These are phyloP conservation scores for Hypomontagnella monticulosa DNA, from an alignment of 495 filamentous ascomycete species.

Conservation along the genomic window DNA sequence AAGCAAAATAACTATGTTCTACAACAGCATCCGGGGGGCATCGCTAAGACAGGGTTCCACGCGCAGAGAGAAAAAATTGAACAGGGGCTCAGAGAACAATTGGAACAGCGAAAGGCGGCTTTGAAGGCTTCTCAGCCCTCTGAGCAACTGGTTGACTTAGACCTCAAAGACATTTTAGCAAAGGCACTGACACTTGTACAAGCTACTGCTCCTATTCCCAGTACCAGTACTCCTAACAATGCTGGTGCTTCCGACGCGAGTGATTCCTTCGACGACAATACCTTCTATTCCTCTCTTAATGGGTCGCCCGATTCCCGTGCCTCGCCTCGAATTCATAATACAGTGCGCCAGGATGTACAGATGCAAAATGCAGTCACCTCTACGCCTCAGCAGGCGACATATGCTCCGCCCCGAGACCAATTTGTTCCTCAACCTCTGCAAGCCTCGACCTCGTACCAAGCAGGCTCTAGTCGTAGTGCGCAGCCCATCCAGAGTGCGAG, in stretches of 20 bases:
- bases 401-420: constrained; percentile 16
- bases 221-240: constrained; percentile 62
- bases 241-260: constrained; percentile 68
- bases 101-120: constrained; percentile 71
- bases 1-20: constrained; percentile 75
- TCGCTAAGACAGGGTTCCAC: constrained; percentile 83
- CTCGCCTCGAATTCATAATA: constrained; percentile 52
- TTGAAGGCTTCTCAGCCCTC: constrained; percentile 66
- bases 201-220: constrained; percentile 51
- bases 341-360: constrained; percentile 55
- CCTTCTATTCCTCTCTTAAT: constrained; percentile 90
- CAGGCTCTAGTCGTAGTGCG: constrained; percentile 19
- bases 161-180: constrained; percentile 76
- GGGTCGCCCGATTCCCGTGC: constrained; percentile 58
- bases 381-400: constrained; percentile 11
- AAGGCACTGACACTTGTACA: constrained; percentile 76
- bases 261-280: constrained; percentile 90
- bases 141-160: constrained; percentile 75
- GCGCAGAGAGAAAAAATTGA: constrained; percentile 85
- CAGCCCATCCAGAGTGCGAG: constrained; percentile 22
- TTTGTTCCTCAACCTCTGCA: constrained; percentile 23
- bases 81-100: constrained; percentile 74
- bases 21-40: constrained; percentile 82
- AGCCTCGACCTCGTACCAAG: constrained; percentile 18
- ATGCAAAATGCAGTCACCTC: constrained; percentile 43